A percentile compares a stretch with the other conserved stretches of the same genome.
These are phyloP conservation scores for Auriculariales sp. DNA, from an alignment of 768 basidiomycete species.

Conservation along the genomic window DNA sequence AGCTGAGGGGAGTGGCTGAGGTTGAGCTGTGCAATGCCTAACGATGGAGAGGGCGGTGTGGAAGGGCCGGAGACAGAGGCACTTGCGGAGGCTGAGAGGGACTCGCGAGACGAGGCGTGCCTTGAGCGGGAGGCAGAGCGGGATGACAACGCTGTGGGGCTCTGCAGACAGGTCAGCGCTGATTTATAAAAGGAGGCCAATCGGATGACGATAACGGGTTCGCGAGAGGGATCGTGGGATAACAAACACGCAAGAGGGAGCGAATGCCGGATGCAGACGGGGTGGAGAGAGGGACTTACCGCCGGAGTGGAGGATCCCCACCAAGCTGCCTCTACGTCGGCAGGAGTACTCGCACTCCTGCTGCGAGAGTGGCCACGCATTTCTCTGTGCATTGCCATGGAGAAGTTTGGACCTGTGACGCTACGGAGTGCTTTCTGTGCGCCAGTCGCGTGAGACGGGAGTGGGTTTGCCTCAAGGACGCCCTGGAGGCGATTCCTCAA, in stretches of 20 bases:
- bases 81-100: too few relatives aligned
- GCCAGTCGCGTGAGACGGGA: not conserved
- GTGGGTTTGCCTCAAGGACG: slow-evolving; percentile 19
- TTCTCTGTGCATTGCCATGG: not conserved
- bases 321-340: not conserved
- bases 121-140: too few relatives aligned
- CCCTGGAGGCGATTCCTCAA: slow-evolving; percentile 37
- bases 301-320: not conserved
- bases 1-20: not conserved
- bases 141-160: too few relatives aligned
- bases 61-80: not conserved
- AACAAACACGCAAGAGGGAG: too few relatives aligned
- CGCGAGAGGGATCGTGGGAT: too few relatives aligned
- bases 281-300: not conserved
- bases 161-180: too few relatives aligned
- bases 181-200: too few relatives aligned
- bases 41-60: not conserved
- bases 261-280: too few relatives aligned
- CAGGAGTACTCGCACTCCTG: slow-evolving; percentile 12
- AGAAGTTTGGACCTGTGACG: not conserved
- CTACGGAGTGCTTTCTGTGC: not conserved
- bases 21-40: not conserved
- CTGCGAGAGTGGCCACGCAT: slow-evolving; percentile 7
- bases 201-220: too few relatives aligned
- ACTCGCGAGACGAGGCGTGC: too few relatives aligned